Evolutionary conservation across 2,329 filamentous ascomycete genomes (phyloP).

Genomic region (Gaeumannomyces sp.): DNA sequence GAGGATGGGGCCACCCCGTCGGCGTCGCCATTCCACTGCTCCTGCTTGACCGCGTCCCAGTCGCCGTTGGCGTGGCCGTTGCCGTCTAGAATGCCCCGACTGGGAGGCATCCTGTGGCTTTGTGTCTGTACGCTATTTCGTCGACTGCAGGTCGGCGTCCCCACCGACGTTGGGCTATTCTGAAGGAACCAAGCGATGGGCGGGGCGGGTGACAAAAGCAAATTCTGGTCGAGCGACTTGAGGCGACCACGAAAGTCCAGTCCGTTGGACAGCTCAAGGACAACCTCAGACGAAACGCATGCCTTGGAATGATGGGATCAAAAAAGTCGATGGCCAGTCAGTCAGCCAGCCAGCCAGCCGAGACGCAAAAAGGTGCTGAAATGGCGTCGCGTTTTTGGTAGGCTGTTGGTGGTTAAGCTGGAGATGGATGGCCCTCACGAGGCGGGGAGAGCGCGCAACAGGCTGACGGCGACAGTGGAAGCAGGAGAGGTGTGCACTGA

Average conservation of each 20-base stretch:
- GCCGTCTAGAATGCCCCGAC: conserved; percentile 26
- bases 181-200: background rate
- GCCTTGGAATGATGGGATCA: background rate
- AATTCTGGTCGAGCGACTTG: background rate
- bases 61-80: conserved; percentile 17
- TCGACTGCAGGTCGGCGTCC: background rate
- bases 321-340: background rate
- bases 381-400: too few species aligned
- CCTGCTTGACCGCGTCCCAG: conserved; percentile 27
- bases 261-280: background rate
- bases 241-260: too few species aligned
- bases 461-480: too few species aligned
- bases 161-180: background rate
- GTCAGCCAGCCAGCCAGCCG: too few species aligned
- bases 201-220: background rate
- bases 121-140: background rate
- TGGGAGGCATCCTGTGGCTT: conserved; percentile 23
- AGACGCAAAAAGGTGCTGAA: too few species aligned
- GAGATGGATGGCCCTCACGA: too few species aligned
- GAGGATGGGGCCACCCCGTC: background rate
- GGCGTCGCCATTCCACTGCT: conserved; percentile 3
- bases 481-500: background rate
- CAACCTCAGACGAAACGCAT: background rate
- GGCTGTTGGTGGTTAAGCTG: too few species aligned
- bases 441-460: too few species aligned